phyloP scores from a whole-genome alignment of 768 basidiomycete genomes.

The Hypholoma fasciculare region DNA sequence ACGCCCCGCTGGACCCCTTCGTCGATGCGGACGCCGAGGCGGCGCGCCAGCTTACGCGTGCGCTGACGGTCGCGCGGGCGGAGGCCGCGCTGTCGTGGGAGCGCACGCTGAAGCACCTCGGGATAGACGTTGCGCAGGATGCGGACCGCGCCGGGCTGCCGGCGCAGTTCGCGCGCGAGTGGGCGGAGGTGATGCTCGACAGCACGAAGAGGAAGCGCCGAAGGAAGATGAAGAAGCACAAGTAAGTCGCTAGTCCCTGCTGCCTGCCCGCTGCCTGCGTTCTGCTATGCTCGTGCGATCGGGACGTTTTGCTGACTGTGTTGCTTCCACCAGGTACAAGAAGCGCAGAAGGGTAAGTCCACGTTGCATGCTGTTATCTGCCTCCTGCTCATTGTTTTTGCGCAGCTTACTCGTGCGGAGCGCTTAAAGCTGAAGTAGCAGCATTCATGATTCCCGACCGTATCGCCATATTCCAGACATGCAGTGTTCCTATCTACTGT shows the following conservation, averaged over 20 bases:
- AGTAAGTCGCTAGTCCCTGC: slow-evolving; percentile 53
- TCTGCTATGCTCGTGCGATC: neutral
- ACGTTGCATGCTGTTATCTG: neutral
- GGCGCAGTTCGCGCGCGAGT: slow-evolving; percentile 56
- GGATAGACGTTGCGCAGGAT: slow-evolving; percentile 53
- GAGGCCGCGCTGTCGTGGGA: slow-evolving; percentile 71
- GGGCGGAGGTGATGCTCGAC: slow-evolving; percentile 70
- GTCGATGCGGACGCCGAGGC: slow-evolving; percentile 79
- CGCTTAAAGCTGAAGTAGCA: slow-evolving; percentile 22
- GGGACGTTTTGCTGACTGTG: neutral
- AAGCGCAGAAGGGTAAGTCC: slow-evolving; percentile 82
- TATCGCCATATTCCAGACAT: slow-evolving; percentile 11
- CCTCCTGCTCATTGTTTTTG: slow-evolving; percentile 9
- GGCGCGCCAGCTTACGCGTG: slow-evolving; percentile 75
- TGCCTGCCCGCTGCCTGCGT: neutral
- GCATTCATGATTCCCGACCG: neutral
- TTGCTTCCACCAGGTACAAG: slow-evolving; percentile 61
- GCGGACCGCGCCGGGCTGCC: slow-evolving; percentile 50
- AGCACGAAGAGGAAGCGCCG: slow-evolving; percentile 82
- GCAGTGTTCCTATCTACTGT: slow-evolving; percentile 15
- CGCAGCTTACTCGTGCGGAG: slow-evolving; percentile 41
- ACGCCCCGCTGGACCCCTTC: slow-evolving; percentile 42
- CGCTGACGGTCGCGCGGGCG: slow-evolving; percentile 67
- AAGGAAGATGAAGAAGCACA: slow-evolving; percentile 98
- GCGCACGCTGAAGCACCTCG: slow-evolving; percentile 60